Conservation (phyloP, 2,329 filamentous ascomycete species). For the Corniculantispora saksenae region DNA sequence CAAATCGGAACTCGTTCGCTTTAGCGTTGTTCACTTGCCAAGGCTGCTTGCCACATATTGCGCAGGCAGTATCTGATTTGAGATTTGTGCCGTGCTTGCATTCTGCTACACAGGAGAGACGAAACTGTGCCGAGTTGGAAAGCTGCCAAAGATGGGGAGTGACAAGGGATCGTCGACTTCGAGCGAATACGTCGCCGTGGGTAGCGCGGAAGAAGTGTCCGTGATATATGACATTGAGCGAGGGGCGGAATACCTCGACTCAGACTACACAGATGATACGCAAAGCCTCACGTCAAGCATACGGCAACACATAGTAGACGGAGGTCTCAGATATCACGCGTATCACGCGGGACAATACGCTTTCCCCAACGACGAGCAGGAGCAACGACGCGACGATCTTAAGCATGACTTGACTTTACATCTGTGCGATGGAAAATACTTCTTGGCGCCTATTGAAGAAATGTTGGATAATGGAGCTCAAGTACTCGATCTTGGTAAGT, state of each 20-base stretch:
- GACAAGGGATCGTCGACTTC: not conserved
- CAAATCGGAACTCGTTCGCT: no score
- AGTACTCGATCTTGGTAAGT: constrained; percentile 50
- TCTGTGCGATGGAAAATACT: constrained; percentile 41
- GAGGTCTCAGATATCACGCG: constrained; percentile 42
- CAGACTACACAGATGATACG: constrained; percentile 35
- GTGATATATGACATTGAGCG: constrained; percentile 36
- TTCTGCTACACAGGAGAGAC: no score
- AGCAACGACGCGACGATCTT: constrained; percentile 44
- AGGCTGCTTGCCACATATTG: no score
- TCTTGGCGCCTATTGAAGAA: constrained; percentile 46
- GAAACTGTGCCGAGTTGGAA: no score
- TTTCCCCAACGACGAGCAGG: constrained; percentile 46
- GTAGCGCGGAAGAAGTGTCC: constrained; percentile 31
- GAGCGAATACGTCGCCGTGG: constrained; percentile 29
- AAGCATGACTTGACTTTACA: constrained; percentile 43
- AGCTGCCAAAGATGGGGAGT: not conserved
- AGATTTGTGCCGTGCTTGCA: no score
- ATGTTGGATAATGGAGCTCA: constrained; percentile 38
- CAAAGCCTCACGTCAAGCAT: constrained; percentile 45
- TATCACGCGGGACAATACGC: constrained; percentile 44
- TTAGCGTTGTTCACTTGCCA: no score
- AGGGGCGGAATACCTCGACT: constrained; percentile 28
- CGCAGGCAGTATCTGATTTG: no score
- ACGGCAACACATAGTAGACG: constrained; percentile 44